Conservation (phyloP, 2,329 filamentous ascomycete species). For the Talaromyces islandicus region DNA sequence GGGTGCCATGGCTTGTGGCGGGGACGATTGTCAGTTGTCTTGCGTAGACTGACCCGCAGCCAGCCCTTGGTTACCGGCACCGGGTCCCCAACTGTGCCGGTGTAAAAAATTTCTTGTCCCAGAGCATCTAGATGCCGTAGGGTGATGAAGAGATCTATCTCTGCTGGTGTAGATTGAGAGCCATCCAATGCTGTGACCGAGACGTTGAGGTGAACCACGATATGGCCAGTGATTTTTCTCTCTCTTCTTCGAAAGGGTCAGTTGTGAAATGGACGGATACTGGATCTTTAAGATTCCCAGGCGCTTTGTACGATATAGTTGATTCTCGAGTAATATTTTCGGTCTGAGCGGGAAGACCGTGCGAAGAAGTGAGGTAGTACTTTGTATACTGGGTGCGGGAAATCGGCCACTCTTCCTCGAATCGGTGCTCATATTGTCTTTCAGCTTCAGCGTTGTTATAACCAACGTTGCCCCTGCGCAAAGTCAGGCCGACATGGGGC, state of each 20-base stretch:
- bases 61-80: constrained; percentile 51
- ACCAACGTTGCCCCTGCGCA: constrained; percentile 62
- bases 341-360: too few species aligned
- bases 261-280: constrained; percentile 55
- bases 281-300: constrained; percentile 51
- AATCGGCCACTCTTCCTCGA: constrained; percentile 61
- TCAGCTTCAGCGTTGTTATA: constrained; percentile 58
- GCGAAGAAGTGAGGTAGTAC: too few species aligned
- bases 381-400: constrained; percentile 57
- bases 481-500: constrained; percentile 53
- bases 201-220: constrained; percentile 59
- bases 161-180: constrained; percentile 41
- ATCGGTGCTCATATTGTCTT: constrained; percentile 56
- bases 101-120: constrained; percentile 50
- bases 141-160: constrained; percentile 49
- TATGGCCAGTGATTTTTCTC: constrained; percentile 64
- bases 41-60: constrained; percentile 47
- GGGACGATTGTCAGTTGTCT: neutral
- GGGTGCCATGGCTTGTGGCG: constrained; percentile 22
- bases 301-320: constrained; percentile 55
- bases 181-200: constrained; percentile 41
- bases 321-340: too few species aligned
- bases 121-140: constrained; percentile 42
- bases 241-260: neutral
- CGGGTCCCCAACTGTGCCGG: constrained; percentile 50